A percentile compares a stretch with the other conserved stretches of the same genome.
phyloP scores from a whole-genome alignment of 371 early-diverging fungal species.

The Coemansia sp. region DNA sequence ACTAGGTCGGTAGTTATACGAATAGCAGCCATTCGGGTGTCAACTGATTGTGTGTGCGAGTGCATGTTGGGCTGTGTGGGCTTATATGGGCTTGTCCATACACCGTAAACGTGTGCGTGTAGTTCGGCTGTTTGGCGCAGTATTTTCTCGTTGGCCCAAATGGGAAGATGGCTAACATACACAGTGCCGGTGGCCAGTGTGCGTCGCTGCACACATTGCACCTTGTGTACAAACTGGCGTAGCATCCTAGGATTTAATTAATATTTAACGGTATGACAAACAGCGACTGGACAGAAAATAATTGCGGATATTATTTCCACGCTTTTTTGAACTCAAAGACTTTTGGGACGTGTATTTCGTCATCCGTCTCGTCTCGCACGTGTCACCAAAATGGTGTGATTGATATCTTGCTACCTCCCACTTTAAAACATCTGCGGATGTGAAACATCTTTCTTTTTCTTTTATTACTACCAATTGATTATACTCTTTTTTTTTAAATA shows the following conservation, averaged over 20 bases:
- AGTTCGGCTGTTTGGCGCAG: conserved; percentile 8
- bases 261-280: too few relatives aligned
- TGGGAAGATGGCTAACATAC: conserved; percentile 16
- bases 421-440: too few relatives aligned
- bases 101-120: conserved; percentile 19
- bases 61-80: not conserved
- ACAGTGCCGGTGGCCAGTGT: conserved; percentile 28
- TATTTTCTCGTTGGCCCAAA: not conserved
- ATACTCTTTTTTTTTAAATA: not conserved
- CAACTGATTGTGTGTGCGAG: not conserved
- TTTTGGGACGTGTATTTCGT: not conserved
- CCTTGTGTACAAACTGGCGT: not conserved
- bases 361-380: not conserved
- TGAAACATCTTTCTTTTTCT: not conserved
- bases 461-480: not conserved
- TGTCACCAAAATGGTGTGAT: not conserved
- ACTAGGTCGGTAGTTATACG: conserved; percentile 22
- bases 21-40: conserved; percentile 13
- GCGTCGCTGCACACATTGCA: conserved; percentile 3
- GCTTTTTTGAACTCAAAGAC: not conserved
- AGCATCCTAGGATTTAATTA: not conserved
- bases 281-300: too few relatives aligned
- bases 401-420: too few relatives aligned
- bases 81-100: conserved; percentile 15
- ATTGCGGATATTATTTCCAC: too few relatives aligned